These are phyloP conservation scores for Moesziomyces antarcticus DNA, from an alignment of 1,284 basidiomycete genomes.

Conservation along the genomic window DNA sequence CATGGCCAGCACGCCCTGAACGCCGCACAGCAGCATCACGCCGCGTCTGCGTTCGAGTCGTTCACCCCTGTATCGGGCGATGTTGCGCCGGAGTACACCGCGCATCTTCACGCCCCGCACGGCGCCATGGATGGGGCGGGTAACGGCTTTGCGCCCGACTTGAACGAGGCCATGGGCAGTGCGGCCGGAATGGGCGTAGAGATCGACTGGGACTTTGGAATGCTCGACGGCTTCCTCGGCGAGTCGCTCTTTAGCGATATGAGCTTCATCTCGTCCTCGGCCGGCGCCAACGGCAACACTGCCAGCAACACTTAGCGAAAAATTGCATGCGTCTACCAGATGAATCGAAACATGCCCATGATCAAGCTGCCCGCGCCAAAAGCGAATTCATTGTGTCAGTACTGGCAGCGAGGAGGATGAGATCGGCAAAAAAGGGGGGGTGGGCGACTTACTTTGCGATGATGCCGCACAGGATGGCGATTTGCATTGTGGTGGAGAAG, in stretches of 20 bases:
- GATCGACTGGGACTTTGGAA: conserved; percentile 45
- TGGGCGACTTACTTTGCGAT: conserved; percentile 31
- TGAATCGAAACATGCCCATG: conserved; percentile 37
- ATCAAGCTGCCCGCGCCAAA: conserved; percentile 11
- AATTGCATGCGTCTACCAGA: conserved; percentile 26
- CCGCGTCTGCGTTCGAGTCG: not conserved
- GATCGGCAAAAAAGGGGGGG: no score
- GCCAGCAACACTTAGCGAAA: no score
- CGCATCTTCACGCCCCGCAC: no score
- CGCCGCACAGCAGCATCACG: conserved; percentile 2
- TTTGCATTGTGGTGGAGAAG: conserved; percentile 41
- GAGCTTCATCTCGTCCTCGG: conserved; percentile 36
- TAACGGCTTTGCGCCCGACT: conserved; percentile 1
- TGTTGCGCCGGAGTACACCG: no score
- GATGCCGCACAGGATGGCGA: conserved; percentile 32
- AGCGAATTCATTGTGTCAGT: not conserved
- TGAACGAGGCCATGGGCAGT: not conserved
- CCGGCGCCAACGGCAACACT: conserved; percentile 2
- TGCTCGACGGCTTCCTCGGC: conserved; percentile 41
- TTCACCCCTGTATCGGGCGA: no score
- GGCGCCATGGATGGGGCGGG: no score
- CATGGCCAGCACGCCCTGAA: not conserved
- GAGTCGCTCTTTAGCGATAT: conserved; percentile 50
- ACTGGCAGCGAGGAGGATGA: not conserved
- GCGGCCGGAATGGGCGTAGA: conserved; percentile 8